Evolutionary conservation across 2,329 filamentous ascomycete genomes (phyloP).

Genomic region (Arthrobotrys pseudoclavata): DNA sequence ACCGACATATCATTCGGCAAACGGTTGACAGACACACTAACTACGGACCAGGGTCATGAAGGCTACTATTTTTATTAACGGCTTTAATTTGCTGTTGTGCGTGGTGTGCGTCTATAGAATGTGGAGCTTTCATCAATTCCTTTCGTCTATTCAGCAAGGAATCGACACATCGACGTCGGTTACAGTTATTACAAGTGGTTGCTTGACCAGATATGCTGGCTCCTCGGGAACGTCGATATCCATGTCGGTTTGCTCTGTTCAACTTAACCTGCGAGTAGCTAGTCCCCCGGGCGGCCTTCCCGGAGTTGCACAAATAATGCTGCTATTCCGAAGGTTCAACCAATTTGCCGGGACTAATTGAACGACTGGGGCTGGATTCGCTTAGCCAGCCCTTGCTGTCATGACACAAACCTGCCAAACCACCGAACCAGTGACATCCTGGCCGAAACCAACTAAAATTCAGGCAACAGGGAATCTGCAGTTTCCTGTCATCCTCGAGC

Average conservation of each 20-base stretch:
- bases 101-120: slow-evolving; percentile 44
- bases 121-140: slow-evolving; percentile 48
- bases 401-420: slow-evolving; percentile 60
- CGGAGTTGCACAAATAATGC: slow-evolving; percentile 17
- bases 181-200: slow-evolving; percentile 18
- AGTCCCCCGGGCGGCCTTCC: slow-evolving; percentile 14
- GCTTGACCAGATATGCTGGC: slow-evolving; percentile 28
- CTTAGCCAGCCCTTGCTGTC: slow-evolving; percentile 55
- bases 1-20: slow-evolving; percentile 44
- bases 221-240: slow-evolving; percentile 49
- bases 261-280: neutral
- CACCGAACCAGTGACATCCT: slow-evolving; percentile 54
- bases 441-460: slow-evolving; percentile 60
- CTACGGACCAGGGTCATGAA: slow-evolving; percentile 39
- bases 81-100: slow-evolving; percentile 56
- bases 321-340: slow-evolving; percentile 40
- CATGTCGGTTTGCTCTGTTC: slow-evolving; percentile 2
- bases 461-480: slow-evolving; percentile 54
- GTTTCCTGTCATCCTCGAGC: slow-evolving; percentile 46
- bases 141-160: slow-evolving; percentile 46
- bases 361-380: slow-evolving; percentile 43
- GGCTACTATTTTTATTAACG: slow-evolving; percentile 58
- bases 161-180: slow-evolving; percentile 38
- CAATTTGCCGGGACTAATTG: slow-evolving; percentile 47
- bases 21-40: slow-evolving; percentile 43